Evolutionary conservation across 2,329 filamentous ascomycete species (phyloP), one percentile per base, ranked within the genome.

Genomic region (Alternaria conjuncta): DNA sequence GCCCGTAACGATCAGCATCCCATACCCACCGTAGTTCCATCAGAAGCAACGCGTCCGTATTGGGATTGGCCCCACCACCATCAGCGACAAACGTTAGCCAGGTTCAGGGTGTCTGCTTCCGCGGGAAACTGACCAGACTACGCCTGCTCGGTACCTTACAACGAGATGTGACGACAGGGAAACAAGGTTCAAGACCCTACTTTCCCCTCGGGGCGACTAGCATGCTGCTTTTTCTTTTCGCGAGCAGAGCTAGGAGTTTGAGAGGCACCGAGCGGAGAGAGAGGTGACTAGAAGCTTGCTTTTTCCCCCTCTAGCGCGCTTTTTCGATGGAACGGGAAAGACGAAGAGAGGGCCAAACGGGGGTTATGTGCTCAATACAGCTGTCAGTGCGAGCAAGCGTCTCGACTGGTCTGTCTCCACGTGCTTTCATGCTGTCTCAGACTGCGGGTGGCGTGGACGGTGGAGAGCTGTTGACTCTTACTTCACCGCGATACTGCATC

Each of bases 161-260:
- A 53, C 36, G 36, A 36, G 30, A 36, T 53, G 49, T 53, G 49
- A 51, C 49, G 49, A 53, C 49, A 53, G 49, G 49, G 30, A 53
- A 53, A 53, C 30, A 53, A 53, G 49, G 49, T 53, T 53, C 49
- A 53, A 53, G 28, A 53, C 49, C 49, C 49, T 53, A 53, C 49
- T 53, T 53, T 20, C 30, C 49, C 49, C 49, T 36, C 49, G 20
- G 49, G 49, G 30, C 49, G 49, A 53, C 49, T 53, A 53, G 30
- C 13, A 25, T 11, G 30, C 49, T 53, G 49, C 30, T 45, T 53
- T 53, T 53, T 41, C 36, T 41, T 53, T 53, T 53, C 23, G 49
- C 20, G 30, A 53, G 15, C 9, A n/a, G n/a, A 41, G 49, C 49
- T 53, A 25, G 23, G 21, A 36, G 49, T 53, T 32, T 53, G 49